Evolutionary conservation across 2,329 filamentous ascomycete genomes (phyloP), one percentile per base, ranked within the genome.

Genomic region (Monosporascus sp.): DNA sequence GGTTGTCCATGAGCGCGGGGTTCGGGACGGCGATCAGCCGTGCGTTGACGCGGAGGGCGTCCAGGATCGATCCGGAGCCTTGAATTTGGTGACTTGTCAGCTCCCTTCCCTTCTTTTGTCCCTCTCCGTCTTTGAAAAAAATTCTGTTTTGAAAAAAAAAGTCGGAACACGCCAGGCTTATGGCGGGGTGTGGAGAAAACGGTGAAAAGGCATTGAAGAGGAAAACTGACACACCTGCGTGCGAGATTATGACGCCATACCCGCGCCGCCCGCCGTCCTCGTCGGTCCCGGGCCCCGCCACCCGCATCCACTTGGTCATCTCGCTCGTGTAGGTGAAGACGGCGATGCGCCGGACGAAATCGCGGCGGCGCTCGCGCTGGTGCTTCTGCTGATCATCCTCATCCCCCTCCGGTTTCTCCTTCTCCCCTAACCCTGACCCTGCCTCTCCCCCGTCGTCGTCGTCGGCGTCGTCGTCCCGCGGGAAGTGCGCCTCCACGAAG

Each of bases 21-120:
- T 99, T 99, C 2, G 93, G 89, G 2, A 99, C 91, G 1, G 96
- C 90, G 48, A 99, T 80, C n/a, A 97, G 74, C 3, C 89, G 86
- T 0, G 91, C 75, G 15, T 83, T 81, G 50, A 88, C 74, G 44
- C 89, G 83, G 57, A 95, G 81, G 1, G 86, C 90, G 67, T 92
- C 90, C 1, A 97, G 78, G 27, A 97, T 91, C 3, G 90, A 91
- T 8, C 94, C 94, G 14, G 93, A 92, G 17, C 93, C 92, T 96
- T 49, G 5, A 17, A 22, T 24, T 15, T 18, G 48, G 44, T 27
- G 5, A 1, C 17, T 2, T 39, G 49, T 54, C 49, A 59, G 49
- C n/a, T 6, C 18, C 14, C 27, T 3, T n/a, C 14, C n/a, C 20
- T 14, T 18, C 3, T 14, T 17, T 17, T 9, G 5, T n/a, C 27